Evolutionary conservation across 2,329 filamentous ascomycete species (phyloP), one percentile per base, ranked within the genome.

Genomic region (Fusarium sp.): DNA sequence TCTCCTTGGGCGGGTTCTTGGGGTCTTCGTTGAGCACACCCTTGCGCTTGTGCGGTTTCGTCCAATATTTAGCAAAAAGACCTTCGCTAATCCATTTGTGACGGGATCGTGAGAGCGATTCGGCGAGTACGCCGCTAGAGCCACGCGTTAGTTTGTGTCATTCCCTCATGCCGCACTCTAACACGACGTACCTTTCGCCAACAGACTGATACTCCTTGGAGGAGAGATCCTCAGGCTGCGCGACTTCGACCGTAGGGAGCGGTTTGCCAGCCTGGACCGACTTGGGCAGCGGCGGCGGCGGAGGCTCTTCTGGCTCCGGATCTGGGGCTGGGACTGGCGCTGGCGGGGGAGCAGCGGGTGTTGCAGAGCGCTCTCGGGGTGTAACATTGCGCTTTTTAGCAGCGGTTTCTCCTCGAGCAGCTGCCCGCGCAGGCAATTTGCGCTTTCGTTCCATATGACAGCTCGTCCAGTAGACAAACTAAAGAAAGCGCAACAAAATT

Each of bases 41-140:
- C 78, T 91, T 92, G 68, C 88, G 87, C 80, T 91, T 92, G 60
- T 81, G 79, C 5, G 91, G 91, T 76, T 94, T 94, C 11, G 89
- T 87, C 91, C 91, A 94, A 79, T 92, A 94, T 75, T 89, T 91
- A 73, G 93, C 90, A 73, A 94, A 93, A 50, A 94, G 85, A 30
- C 91, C 90, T 71, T 91, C 89, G 76, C 84, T 87, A 25, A 91
- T 86, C 91, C 91, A 94, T 85, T 87, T 89, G 61, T 90, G 85
- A 63, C 92, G 90, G 75, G 93, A 96, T 75, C 92, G 87, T 52
- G 87, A 82, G 27, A 96, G 85, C 4, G 92, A 93, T 72, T 94
- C 91, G 74, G 88, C 85, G 62, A 95, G 83, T 22, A 95, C 91
- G 71, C 91, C 92, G 80, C 93, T 94, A 74, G 53, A 64, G 63